A percentile compares a stretch with the other conserved stretches of the same genome.
Conservation (phyloP, 2,329 filamentous ascomycete species). For the Aspergillus unguis region DNA sequence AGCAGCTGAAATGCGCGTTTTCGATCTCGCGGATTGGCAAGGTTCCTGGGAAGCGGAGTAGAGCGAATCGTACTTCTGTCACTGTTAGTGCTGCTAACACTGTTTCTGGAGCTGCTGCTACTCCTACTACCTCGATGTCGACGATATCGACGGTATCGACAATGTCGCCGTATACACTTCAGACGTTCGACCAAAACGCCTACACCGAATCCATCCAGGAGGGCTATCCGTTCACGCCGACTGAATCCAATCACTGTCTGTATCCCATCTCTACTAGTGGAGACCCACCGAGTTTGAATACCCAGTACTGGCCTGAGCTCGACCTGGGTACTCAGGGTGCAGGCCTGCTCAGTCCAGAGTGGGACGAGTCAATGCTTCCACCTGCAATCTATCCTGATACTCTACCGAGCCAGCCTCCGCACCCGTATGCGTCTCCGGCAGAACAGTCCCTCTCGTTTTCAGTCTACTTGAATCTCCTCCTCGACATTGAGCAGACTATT, state of each 20-base stretch:
- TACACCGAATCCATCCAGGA: no score
- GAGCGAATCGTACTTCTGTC: conserved; percentile 13
- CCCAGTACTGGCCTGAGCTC: conserved; percentile 13
- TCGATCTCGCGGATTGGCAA: conserved; percentile 19
- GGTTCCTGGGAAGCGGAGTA: conserved; percentile 18
- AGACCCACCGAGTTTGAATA: neutral
- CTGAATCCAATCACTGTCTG: no score
- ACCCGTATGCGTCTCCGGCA: neutral
- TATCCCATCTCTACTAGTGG: neutral
- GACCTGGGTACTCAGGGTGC: conserved; percentile 1
- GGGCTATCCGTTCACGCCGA: neutral
- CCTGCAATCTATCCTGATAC: no score
- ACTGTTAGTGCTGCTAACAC: neutral
- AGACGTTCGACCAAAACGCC: no score
- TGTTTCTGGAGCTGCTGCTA: neutral
- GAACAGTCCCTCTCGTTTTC: conserved; percentile 1
- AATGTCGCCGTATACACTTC: no score
- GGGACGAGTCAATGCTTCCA: conserved; percentile 6
- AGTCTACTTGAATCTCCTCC: conserved; percentile 10
- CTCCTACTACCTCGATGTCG: conserved; percentile 2
- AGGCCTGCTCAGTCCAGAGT: conserved; percentile 10
- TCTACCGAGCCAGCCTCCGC: no score
- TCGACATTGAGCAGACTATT: conserved; percentile 14
- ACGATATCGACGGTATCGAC: neutral
- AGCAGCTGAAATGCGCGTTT: conserved; percentile 15